phyloP scores from a whole-genome alignment of 2,329 filamentous ascomycete species.

The Lasiodiplodia hormozganensis region DNA sequence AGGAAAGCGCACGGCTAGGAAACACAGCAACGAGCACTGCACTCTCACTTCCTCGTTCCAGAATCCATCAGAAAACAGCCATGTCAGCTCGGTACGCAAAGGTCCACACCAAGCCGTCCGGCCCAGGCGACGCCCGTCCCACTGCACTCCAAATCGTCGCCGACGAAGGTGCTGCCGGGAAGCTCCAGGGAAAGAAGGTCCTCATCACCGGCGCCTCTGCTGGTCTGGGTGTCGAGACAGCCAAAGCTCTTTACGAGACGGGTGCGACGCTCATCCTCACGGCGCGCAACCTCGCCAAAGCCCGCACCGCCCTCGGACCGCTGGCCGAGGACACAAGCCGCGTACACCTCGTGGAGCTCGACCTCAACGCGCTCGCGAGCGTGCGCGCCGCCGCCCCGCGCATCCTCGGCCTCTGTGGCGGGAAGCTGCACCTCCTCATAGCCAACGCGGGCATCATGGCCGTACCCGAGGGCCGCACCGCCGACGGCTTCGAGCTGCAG shows the following conservation, averaged over 20 bases:
- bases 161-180: constrained; percentile 46
- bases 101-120: constrained; percentile 35
- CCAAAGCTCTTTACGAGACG: constrained; percentile 52
- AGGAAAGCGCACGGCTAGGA: too few relatives aligned
- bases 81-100: constrained; percentile 33
- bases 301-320: constrained; percentile 33
- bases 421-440: constrained; percentile 36
- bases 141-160: constrained; percentile 50
- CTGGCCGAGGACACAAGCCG: constrained; percentile 27
- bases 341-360: constrained; percentile 44
- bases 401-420: constrained; percentile 32
- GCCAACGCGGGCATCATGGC: constrained; percentile 42
- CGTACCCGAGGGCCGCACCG: constrained; percentile 34
- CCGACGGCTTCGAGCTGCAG: constrained; percentile 53
- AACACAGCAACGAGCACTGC: too few relatives aligned
- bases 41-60: too few relatives aligned
- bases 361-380: constrained; percentile 33
- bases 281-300: constrained; percentile 52
- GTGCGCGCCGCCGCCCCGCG: constrained; percentile 35
- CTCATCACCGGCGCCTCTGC: constrained; percentile 40
- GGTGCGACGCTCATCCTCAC: constrained; percentile 55
- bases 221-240: constrained; percentile 40
- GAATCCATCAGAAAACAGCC: too few relatives aligned
- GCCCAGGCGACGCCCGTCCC: constrained; percentile 50
- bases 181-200: constrained; percentile 36